Evolutionary conservation across 371 early-diverging fungal species (phyloP), one percentile per base, ranked within the genome.

Genomic region (Mucor plumbeus): DNA sequence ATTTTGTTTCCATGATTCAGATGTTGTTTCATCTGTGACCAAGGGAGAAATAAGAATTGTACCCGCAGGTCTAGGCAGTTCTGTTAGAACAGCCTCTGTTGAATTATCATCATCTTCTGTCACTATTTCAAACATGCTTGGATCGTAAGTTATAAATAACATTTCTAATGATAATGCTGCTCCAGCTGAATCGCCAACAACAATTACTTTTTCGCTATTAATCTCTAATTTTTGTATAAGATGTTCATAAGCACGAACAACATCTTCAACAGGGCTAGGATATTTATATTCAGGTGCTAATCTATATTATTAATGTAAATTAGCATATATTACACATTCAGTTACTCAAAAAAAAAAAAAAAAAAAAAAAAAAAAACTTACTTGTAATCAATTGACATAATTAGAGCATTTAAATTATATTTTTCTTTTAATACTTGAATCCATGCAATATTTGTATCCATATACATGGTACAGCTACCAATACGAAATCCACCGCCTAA

Each of bases 401-500:
- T 79, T 58, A 84, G 59, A 5, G 65, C 72, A 17, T 70, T 69
- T 14, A 84, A n/a, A 6, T 74, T 68, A 36, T 80, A 77, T 43
- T 84, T 76, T 17, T 75, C 73, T 61, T 81, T 79, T 0, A 84
- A 57, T 0, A 70, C 41, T 1, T 75, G 69, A 1, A 84, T 63
- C 78, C 79, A 80, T 31, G 71, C 71, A 56, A 84, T 74, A n/a
- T 72, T 70, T 26, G 77, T 75, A 43, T 81, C 84, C 80, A 81
- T 78, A 41, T 74, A 84, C 84, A 84, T 84, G 43, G 80, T 84
- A 44, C 78, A 75, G 41, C 63, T 78, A 6, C 84, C 84, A 8
- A 84, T 69, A 56, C 84, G 73, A 55, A 81, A 84, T 14, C 84
- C 84, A 43, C 84, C 81, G 63, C 83, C 82, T 82, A 58, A 48